Percentiles rank a stretch among this genome's conserved stretches.
Conservation (phyloP, 148 eudicot genomes). For the Pouteria glomerata region DNA sequence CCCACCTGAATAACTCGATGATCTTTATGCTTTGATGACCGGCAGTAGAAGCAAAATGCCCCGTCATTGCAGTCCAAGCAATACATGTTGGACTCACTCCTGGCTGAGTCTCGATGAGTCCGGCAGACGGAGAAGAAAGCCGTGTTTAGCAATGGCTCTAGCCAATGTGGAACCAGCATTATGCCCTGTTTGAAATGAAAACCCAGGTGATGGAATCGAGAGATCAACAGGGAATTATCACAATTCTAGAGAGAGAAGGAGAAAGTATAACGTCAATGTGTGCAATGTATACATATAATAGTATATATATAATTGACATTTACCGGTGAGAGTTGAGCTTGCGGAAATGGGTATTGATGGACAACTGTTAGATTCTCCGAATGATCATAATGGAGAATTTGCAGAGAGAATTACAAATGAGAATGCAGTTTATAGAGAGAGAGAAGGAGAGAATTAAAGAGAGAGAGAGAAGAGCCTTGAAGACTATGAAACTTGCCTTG, state of each 20-base stretch:
- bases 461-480: not conserved
- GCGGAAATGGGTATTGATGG: not conserved
- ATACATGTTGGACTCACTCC: conserved; percentile 90
- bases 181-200: too few relatives aligned
- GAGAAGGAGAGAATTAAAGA: conserved; percentile 5
- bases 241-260: not conserved
- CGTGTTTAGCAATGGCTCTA: conserved; percentile 61
- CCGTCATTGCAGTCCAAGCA: conserved; percentile 67
- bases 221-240: not conserved
- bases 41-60: conserved; percentile 84
- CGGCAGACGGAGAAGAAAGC: conserved; percentile 66
- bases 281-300: conserved; percentile 4
- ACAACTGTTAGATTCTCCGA: conserved; percentile 27
- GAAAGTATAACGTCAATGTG: not conserved
- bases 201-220: too few relatives aligned
- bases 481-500: conserved; percentile 17
- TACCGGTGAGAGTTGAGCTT: conserved; percentile 16
- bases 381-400: not conserved
- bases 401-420: not conserved
- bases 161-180: conserved; percentile 67
- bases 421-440: not conserved
- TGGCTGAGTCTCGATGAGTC: conserved; percentile 65
- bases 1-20: conserved; percentile 91
- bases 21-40: conserved; percentile 73
- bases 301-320: conserved; percentile 10